Evolutionary conservation across 371 early-diverging fungal species (phyloP).

Genomic region (Batrachochytrium dendrobatidis): DNA sequence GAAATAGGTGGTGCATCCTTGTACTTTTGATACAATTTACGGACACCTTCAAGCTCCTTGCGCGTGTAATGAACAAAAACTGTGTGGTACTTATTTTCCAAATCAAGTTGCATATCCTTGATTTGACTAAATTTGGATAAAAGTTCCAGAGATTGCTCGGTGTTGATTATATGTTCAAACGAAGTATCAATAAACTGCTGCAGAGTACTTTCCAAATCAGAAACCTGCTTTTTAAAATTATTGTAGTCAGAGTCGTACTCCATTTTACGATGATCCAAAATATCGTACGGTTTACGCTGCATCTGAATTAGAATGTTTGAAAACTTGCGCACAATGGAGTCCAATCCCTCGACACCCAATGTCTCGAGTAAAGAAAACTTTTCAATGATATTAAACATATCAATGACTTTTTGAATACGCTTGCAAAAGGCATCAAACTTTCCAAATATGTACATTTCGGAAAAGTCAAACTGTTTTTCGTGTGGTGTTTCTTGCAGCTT

Average conservation of each 20-base stretch:
- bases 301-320: slow-evolving; percentile 45
- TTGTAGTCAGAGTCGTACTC: slow-evolving; percentile 56
- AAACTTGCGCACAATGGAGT: slow-evolving; percentile 44
- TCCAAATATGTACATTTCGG: slow-evolving; percentile 63
- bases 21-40: slow-evolving; percentile 50
- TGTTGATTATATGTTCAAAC: slow-evolving; percentile 48
- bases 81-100: slow-evolving; percentile 53
- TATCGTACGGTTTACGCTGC: slow-evolving; percentile 57
- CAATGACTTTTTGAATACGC: slow-evolving; percentile 53
- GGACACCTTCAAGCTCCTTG: slow-evolving; percentile 49
- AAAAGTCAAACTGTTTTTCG: slow-evolving; percentile 59
- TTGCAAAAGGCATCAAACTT: slow-evolving; percentile 61
- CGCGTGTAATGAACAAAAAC: slow-evolving; percentile 54
- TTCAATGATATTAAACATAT: slow-evolving; percentile 56
- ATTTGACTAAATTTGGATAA: slow-evolving; percentile 49
- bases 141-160: slow-evolving; percentile 48
- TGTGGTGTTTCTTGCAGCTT: slow-evolving; percentile 50
- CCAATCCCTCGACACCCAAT: slow-evolving; percentile 56
- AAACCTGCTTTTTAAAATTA: slow-evolving; percentile 51
- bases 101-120: slow-evolving; percentile 51
- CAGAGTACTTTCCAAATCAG: slow-evolving; percentile 45
- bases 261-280: slow-evolving; percentile 56
- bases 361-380: slow-evolving; percentile 46
- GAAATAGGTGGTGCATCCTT: slow-evolving; percentile 53
- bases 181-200: slow-evolving; percentile 54